phyloP scores from a whole-genome alignment of 495 filamentous ascomycete species.

The Aspergillus kassunensis region DNA sequence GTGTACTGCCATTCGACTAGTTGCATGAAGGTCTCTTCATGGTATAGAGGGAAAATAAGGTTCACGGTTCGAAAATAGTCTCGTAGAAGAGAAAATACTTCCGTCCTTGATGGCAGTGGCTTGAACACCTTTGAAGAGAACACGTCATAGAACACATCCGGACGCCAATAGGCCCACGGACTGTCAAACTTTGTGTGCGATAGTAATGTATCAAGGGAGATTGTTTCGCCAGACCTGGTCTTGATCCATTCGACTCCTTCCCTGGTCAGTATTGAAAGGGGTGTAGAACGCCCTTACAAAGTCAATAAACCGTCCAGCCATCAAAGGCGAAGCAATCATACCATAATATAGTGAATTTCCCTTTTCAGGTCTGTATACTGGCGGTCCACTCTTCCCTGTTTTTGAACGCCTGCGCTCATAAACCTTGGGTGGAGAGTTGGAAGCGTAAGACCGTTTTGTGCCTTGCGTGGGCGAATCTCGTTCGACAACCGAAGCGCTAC shows the following conservation, averaged over 20 bases:
- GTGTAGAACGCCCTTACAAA: constrained; percentile 75
- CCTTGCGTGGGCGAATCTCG: background rate
- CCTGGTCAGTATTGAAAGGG: constrained; percentile 90
- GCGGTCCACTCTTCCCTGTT: constrained; percentile 42
- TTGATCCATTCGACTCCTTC: constrained; percentile 98
- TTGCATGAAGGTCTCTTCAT: constrained; percentile 93
- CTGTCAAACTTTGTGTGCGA: constrained; percentile 67
- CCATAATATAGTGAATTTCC: constrained; percentile 90
- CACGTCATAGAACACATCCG: constrained; percentile 85
- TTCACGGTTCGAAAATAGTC: constrained; percentile 97
- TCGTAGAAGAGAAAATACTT: constrained; percentile 73
- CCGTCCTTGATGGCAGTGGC: constrained; percentile 71
- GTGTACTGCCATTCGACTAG: constrained; percentile 93
- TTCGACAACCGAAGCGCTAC: background rate
- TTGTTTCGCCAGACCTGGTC: constrained; percentile 83
- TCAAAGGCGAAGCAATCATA: constrained; percentile 32
- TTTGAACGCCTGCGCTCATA: constrained; percentile 19
- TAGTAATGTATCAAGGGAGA: constrained; percentile 81
- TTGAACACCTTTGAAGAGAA: constrained; percentile 78
- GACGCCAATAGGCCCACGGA: constrained; percentile 87
- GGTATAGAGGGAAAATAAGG: constrained; percentile 92
- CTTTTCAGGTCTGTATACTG: constrained; percentile 58
- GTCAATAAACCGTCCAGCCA: constrained; percentile 11
- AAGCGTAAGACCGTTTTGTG: background rate
- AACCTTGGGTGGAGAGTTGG: background rate